phyloP scores from a whole-genome alignment of 2,329 filamentous ascomycete genomes.

The Pseudogymnoascus sp. region DNA sequence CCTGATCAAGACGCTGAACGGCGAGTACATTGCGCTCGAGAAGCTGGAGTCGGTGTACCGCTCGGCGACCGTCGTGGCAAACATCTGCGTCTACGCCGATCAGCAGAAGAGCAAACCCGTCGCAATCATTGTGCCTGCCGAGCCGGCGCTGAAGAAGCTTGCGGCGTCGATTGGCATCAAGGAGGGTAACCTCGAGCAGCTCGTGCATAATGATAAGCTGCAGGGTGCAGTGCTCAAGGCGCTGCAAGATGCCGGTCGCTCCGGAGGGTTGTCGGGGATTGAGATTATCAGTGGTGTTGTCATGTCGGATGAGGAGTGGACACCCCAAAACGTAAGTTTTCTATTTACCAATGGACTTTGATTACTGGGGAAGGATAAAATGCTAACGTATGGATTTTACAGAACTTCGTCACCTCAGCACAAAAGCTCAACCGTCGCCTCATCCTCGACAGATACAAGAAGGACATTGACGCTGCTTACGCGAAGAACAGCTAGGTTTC shows the following conservation, averaged over 20 bases:
- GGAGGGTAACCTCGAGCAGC: conserved; percentile 40
- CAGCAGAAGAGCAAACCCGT: conserved; percentile 65
- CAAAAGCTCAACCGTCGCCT: conserved; percentile 65
- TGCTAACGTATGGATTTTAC: conserved; percentile 24
- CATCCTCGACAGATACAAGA: conserved; percentile 53
- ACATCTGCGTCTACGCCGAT: conserved; percentile 80
- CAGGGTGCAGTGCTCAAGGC: conserved; percentile 54
- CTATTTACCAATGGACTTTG: conserved; percentile 28
- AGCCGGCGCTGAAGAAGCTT: conserved; percentile 50
- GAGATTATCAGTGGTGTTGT: conserved; percentile 70
- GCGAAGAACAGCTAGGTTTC: conserved; percentile 2
- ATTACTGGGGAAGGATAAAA: conserved; percentile 18
- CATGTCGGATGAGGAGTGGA: conserved; percentile 80
- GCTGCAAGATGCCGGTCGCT: conserved; percentile 53
- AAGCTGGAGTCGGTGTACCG: conserved; percentile 90
- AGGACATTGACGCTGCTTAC: conserved; percentile 54
- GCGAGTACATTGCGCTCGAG: conserved; percentile 94
- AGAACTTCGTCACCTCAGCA: conserved; percentile 59
- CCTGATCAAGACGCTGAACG: conserved; percentile 84
- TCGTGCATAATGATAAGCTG: conserved; percentile 59
- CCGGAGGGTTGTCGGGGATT: conserved; percentile 56
- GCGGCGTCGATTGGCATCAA: conserved; percentile 51
- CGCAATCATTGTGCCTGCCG: conserved; percentile 64
- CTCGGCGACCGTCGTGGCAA: conserved; percentile 62
- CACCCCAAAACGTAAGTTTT: conserved; percentile 65